phyloP scores from a whole-genome alignment of 768 basidiomycete genomes.

The Hemileccinum rubropunctum region DNA sequence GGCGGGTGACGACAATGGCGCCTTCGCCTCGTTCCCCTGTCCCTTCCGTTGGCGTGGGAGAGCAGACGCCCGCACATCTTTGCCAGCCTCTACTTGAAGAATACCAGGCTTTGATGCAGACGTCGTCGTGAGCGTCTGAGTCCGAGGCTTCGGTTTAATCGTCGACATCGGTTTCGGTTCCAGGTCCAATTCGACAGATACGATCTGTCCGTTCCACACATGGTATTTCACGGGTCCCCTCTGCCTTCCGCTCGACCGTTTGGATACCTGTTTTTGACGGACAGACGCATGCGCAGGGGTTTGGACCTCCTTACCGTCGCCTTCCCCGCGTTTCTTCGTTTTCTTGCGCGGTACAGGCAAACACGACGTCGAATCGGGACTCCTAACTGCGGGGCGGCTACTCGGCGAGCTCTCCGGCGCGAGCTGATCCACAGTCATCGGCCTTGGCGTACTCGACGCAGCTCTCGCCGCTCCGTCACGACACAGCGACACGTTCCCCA shows the following conservation, averaged over 20 bases:
- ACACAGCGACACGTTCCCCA: background rate
- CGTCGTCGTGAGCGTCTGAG: background rate
- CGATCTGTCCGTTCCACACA: slow-evolving; percentile 17
- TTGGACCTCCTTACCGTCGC: background rate
- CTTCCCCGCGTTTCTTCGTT: background rate
- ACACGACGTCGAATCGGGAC: background rate
- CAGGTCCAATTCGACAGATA: background rate
- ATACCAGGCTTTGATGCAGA: background rate
- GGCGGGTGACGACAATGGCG: background rate
- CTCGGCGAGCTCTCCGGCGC: background rate
- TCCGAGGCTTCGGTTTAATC: no score
- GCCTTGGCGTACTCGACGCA: background rate
- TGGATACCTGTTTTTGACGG: background rate
- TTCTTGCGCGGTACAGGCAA: background rate
- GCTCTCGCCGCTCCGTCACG: background rate
- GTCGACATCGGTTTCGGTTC: background rate
- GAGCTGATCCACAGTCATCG: background rate
- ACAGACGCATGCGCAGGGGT: background rate
- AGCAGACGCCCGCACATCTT: background rate
- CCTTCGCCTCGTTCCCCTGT: background rate
- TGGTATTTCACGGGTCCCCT: slow-evolving; percentile 2
- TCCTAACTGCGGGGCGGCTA: background rate
- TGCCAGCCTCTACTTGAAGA: background rate
- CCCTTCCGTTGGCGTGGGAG: background rate
- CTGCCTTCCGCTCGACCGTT: background rate